Evolutionary conservation across 2,329 filamentous ascomycete genomes (phyloP), one percentile per base, ranked within the genome.

Genomic region (Fusarium mangiferae): DNA sequence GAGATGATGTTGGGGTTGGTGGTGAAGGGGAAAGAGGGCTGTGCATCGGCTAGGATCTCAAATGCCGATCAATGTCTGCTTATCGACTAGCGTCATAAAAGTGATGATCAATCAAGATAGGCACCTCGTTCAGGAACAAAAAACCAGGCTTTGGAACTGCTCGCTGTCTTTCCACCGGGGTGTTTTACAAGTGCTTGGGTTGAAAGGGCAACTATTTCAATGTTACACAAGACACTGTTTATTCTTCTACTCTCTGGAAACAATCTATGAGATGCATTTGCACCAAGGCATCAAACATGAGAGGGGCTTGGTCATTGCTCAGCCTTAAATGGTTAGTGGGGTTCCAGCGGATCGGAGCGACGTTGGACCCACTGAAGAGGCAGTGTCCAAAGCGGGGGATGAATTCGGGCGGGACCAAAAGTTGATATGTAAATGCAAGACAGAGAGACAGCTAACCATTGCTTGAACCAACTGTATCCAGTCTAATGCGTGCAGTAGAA

Each of bases 71-170:
- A 38, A 38, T 56, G 48, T 56, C 60, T 70, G 38, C 59, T 65
- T 59, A 75, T 57, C 62, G 64, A 59, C 57, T 75, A 68, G 60
- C 60, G 57, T 41, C 49, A 44, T 30, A 42, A 26, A 35, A 10
- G 11, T 46, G 69, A 64, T 71, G 66, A 74, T 70, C 72, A 75
- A 75, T 60, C 72, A 65, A 70, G 17, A 49, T 49, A 61, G 39
- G 56, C 38, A 52, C 39, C 35, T 60, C 39, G 26, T 56, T 46
- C 17, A 61, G 35, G 36, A 35, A 51, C 33, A 26, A 33, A 26
- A 22, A 22, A 22, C 33, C 33, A 17, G 20, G 15, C 45, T 17
- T 61, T 52, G 26, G 41, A 55, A 55, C 33, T 41, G 14, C 24
- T 22, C 26, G 28, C 8, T 48, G 33, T 33, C 45, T 12, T 38